Base-by-base conservation (phyloP, 129 eudicot genomes). In the Escallonia rubra region DNA sequence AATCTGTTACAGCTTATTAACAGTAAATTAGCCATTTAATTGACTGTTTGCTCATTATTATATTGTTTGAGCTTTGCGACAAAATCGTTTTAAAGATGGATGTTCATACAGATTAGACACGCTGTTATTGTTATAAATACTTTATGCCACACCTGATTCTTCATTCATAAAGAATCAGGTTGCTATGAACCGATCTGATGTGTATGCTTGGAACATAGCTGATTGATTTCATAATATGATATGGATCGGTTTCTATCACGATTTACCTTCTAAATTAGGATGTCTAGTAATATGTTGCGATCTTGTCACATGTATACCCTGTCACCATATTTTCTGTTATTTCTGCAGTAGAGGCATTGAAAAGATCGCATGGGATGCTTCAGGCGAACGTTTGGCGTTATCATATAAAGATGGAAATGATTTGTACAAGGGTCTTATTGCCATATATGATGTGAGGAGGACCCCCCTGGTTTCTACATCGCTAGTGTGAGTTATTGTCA, bases 321-420 rank as follows among this genome's bases (percentile, higher is more conserved):
- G 10, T 59, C 63, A 42, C 7, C 34, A 23, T 43, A 41, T 38
- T 75, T 54, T 16, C 54, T 43, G 7, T 68, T 60, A 68, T 66
- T 63, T 65, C 10, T 79, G 75, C 80, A 93, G 96, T 71, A 81
- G 70, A 70, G 84, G 85, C 66, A 89, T 94, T 67, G 99, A 86
- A 76, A 94, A 94, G 86, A 82, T 89, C 61, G 99, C 96, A 63
- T 94, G 96, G 96, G 99, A 94, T 81, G 92, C 90, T 82, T 84
- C 96, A 58, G 96, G 99, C 66, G 96, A 94, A 83, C 91, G 99
- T 49, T 75, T 94, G 69, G 99, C 97, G 43, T 59, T 94, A 62
- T 86, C 99, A 14, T 94, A 80, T 59, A 86, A 76, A 85, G 96
- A 89, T 72, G 99, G 99, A 50, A 88, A 87, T 64, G 96, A 89